Base-by-base conservation (phyloP, 2,329 filamentous ascomycete species). In the Phaeosphaeriaceae sp. region DNA sequence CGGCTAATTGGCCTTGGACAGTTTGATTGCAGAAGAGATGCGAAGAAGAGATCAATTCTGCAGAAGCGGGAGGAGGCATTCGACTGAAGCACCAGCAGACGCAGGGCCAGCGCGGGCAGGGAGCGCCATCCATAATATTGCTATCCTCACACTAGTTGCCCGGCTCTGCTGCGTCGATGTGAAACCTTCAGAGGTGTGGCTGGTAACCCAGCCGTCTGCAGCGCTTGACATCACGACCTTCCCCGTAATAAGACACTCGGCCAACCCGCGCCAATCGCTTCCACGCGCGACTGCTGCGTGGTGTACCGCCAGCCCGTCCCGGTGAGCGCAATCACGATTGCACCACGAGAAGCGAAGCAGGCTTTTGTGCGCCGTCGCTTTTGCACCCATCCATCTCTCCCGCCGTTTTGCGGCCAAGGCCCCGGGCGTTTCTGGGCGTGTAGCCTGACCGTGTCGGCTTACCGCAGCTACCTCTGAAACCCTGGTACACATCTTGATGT, bases 351-450 rank as follows among this genome's bases (percentile, higher is more conserved):
- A 44, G 19, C 49, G 56, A 60, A 62, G 53, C 54, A 60, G 60
- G 60, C 57, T 60, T 56, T 54, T 22, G 51, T 53, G n/a, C 33
- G 47, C 56, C 57, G 36, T 24, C 13, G 15, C 27, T 53, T 27
- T 27, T 48, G 22, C 22, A 24, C 36, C 36, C 36, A 55, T 48
- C 54, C 60, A 49, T 51, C 53, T 24, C 57, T 57, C 44, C 54
- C 56, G 48, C 58, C 57, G 58, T 56, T 48, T 55, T 63, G 61
- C 61, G 57, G 58, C 58, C 61, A 61, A 63, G 58, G 44, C 31
- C 41, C 45, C 56, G 48, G 53, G 36, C 55, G 50, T 47, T 53
- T 44, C 31, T 21, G 47, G 57, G 55, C 60, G 56, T 56, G 57
- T 40, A 56, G 33, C 15, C 20, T 48, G 44, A 45, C 17, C 53